Evolutionary conservation across 2,329 filamentous ascomycete genomes (phyloP).

Genomic region (Basipetospora chlamydospora): DNA sequence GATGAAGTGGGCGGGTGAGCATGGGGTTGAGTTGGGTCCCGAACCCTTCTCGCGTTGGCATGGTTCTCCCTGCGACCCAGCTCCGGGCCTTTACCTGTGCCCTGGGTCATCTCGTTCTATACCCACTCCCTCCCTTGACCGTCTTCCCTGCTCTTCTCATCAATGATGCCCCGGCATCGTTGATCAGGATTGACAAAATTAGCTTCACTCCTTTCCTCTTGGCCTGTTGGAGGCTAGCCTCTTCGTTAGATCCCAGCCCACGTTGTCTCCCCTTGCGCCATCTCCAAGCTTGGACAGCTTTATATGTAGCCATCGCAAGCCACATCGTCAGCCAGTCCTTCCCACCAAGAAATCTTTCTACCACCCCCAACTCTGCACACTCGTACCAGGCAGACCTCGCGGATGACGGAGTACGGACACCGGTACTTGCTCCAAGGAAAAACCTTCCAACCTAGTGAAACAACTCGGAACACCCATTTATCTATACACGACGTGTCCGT

Average conservation of each 20-base stretch:
- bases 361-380: background rate
- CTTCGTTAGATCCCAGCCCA: background rate
- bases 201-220: conserved; percentile 1
- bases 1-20: background rate
- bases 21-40: conserved; percentile 4
- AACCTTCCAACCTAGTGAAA: too few species aligned
- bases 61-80: conserved; percentile 3
- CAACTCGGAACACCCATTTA: too few species aligned
- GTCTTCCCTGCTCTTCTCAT: background rate
- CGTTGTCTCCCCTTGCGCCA: background rate
- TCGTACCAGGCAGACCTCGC: too few species aligned
- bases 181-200: conserved; percentile 4
- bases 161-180: background rate
- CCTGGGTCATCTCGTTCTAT: conserved; percentile 3
- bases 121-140: conserved; percentile 4
- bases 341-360: background rate
- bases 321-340: conserved; percentile 2
- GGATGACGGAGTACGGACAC: too few species aligned
- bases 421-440: too few species aligned
- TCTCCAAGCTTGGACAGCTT: background rate
- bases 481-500: too few species aligned
- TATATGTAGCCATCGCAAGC: conserved; percentile 5
- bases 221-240: background rate
- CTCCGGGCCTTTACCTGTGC: conserved; percentile 4
- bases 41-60: conserved; percentile 5